Percentiles rank a stretch among this genome's conserved stretches.
Evolutionary conservation across 306 rosid genomes (phyloP).

Genomic region (Vigna radiata): DNA sequence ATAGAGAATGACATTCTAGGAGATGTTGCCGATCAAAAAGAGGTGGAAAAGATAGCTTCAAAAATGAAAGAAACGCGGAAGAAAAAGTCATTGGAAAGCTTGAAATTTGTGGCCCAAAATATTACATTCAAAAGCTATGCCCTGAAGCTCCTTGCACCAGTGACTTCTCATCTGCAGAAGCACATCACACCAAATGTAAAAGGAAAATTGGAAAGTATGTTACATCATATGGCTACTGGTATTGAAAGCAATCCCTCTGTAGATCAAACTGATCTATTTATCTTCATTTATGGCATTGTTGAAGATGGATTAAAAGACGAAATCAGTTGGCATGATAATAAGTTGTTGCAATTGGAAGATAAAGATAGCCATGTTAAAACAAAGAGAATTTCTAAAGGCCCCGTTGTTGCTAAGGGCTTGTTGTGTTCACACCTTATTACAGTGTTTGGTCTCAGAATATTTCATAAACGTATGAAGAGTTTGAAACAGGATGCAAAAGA

Average conservation of each 20-base stretch:
- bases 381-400: conserved; percentile 55
- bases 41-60: conserved; percentile 90
- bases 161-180: conserved; percentile 68
- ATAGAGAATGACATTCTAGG: conserved; percentile 87
- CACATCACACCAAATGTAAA: conserved; percentile 71
- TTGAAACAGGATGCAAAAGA: conserved; percentile 57
- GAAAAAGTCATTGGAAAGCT: conserved; percentile 81
- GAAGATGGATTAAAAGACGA: conserved; percentile 78
- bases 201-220: conserved; percentile 81
- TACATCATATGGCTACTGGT: conserved; percentile 78
- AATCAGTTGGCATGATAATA: conserved; percentile 56
- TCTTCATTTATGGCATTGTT: conserved; percentile 71
- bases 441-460: conserved; percentile 82
- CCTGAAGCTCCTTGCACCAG: conserved; percentile 71
- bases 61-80: conserved; percentile 94
- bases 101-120: conserved; percentile 77
- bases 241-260: conserved; percentile 85
- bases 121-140: conserved; percentile 80
- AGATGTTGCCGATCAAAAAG: conserved; percentile 91
- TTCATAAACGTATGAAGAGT: conserved; percentile 72
- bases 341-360: conserved; percentile 38
- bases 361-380: conserved; percentile 41
- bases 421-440: conserved; percentile 75
- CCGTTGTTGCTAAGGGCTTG: conserved; percentile 56
- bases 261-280: conserved; percentile 72